Percentiles rank a stretch among this genome's conserved stretches.
These are phyloP conservation scores for Pyrus bretschneideri DNA, from an alignment of 306 rosid species.

Conservation along the genomic window DNA sequence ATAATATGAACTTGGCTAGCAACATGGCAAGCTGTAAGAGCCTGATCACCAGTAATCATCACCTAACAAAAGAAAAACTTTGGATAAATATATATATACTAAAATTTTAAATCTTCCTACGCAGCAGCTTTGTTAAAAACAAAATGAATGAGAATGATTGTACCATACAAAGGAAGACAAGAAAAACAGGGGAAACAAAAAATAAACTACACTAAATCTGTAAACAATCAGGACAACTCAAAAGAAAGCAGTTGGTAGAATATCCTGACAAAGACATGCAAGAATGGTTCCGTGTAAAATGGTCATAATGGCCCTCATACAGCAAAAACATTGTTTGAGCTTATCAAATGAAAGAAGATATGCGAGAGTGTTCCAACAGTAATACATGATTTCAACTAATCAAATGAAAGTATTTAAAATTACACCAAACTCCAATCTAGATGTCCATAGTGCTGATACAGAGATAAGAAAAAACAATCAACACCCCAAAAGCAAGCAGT, in stretches of 20 bases:
- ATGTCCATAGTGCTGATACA: neutral
- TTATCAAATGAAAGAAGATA: too few species aligned
- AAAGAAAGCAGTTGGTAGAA: neutral
- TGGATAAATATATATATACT: neutral
- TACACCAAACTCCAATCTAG: neutral
- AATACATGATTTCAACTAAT: neutral
- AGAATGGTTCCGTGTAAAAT: neutral
- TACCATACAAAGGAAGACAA: neutral
- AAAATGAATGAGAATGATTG: neutral
- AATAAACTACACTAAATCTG: neutral
- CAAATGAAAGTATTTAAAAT: neutral
- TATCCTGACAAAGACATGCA: neutral
- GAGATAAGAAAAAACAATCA: neutral
- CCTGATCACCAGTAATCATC: conserved; percentile 99
- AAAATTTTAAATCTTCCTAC: neutral
- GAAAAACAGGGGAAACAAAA: neutral
- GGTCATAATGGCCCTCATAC: neutral
- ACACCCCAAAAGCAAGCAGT: neutral
- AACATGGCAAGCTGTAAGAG: conserved; percentile 99
- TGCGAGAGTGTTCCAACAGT: neutral
- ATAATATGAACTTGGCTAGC: conserved; percentile 94
- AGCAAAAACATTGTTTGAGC: neutral
- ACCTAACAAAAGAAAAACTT: conserved; percentile 37
- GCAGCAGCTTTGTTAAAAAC: neutral
- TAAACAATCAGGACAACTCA: neutral